Evolutionary conservation across 2,329 filamentous ascomycete genomes (phyloP), one percentile per base, ranked within the genome.

Genomic region (Zasmidium cellare): DNA sequence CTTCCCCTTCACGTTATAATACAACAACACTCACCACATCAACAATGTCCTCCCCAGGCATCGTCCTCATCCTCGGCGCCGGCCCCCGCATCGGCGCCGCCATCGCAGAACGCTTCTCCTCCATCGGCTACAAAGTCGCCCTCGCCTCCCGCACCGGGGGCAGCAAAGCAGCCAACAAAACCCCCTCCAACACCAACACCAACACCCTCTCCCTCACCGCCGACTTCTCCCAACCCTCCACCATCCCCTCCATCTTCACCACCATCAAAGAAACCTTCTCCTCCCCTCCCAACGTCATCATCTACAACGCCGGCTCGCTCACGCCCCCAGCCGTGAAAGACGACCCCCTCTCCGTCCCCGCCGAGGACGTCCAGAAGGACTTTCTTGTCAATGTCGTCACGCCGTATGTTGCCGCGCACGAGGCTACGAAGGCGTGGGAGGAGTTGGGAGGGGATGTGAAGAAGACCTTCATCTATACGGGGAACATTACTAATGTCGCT

Each of bases 51-150:
- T 72, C 54, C 72, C 79, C 57, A 77, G n/a, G n/a, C 31, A 50
- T 73, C 61, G 61, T 72, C 54, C 72, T 79, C 57, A 77, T 80
- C 57, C 72, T 80, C 44, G 78, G 78, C 38, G 69, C 76, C n/a
- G 78, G 78, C 2, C 60, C 76, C 46, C 78, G 77, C 54, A 65
- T 78, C 35, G 77, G 77, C 16, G 61, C 69, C 2, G 56, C 66
- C 24, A 71, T 77, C 3, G 72, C 74, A n/a, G 60, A 65, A 16
- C 64, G 69, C 11, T 79, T 80, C 62, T 68, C 74, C 14, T 57
- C 68, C 1, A 74, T 75, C 48, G 77, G 77, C 54, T 80, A 79
- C 71, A 74, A 72, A 56, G 69, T 79, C 45, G 78, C 76, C 7
- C 62, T 76, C 2, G 73, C 71, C 5, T 67, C 76, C 2, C 66